Evolutionary conservation across 352 stramenopile genomes (phyloP), one percentile per base, ranked within the genome.

Genomic region (Phytopythium boreale): DNA sequence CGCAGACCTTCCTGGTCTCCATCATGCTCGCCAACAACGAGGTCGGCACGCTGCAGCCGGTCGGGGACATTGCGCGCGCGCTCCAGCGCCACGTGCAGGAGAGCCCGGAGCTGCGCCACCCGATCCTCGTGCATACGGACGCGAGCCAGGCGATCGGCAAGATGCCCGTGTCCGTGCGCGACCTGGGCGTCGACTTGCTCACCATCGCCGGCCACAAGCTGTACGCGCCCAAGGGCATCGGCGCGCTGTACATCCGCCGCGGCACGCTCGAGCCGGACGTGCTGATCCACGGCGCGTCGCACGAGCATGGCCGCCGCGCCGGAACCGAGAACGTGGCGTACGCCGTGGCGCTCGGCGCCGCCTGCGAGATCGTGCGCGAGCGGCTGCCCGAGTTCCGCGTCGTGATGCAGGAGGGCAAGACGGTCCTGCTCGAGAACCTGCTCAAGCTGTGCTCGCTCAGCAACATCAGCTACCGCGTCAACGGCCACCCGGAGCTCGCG

Each of bases 11-110:
- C 24, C 73, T 99, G 17, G 88, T 99, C 29, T 98, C 97, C 2
- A 68, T 99, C 53, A 99, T 99, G 96, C 85, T 98, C 22, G 96
- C 96, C n/a, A 99, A 99, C 72, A 99, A 99, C 72, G 97, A 99
- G 81, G 90, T 98, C 34, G 96, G 96, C 37, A 95, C 95, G 29
- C 72, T 99, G 27, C 95, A 99, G 75, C 96, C 96, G 5, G 89
- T 99, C 22, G 79, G 80, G 1, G 82, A 97, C 50, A 96, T 99
- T 51, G 79, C 84, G 7, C 59, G 68, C 29, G 72, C 71, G 9
- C 70, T 89, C 59, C 68, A 69, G 50, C 70, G 67, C 50, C 73
- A 71, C 51, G 74, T 71, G 17, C 61, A 66, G 11, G 61, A 76
- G 11, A 52, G 37, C 14, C n/a, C 74, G 27, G 59, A 75, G 27